Evolutionary conservation across 2,329 filamentous ascomycete species (phyloP).

Genomic region (Ramularia endophylla): DNA sequence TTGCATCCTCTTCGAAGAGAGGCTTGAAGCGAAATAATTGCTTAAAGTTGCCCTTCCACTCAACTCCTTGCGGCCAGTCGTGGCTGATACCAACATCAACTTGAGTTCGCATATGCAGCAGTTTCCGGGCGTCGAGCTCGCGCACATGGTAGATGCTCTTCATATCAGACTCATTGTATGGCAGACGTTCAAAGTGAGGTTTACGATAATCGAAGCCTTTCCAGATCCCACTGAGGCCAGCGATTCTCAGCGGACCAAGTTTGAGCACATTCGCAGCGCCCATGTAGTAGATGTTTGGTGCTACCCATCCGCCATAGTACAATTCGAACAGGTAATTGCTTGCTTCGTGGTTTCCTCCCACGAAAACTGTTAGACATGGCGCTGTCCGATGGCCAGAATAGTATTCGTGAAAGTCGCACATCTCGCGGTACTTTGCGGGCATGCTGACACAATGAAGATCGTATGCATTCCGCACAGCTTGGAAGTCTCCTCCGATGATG

Average conservation of each 20-base stretch:
- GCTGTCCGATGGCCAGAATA: constrained; percentile 73
- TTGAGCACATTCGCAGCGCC: constrained; percentile 86
- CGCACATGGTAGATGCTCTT: constrained; percentile 84
- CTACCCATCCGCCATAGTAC: constrained; percentile 95
- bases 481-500: constrained; percentile 95
- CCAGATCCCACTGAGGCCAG: constrained; percentile 90
- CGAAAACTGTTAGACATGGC: constrained; percentile 86
- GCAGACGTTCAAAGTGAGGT: constrained; percentile 76
- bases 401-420: constrained; percentile 93
- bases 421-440: constrained; percentile 75
- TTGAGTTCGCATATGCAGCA: constrained; percentile 77
- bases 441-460: constrained; percentile 88
- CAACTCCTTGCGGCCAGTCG: constrained; percentile 86
- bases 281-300: constrained; percentile 95
- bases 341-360: constrained; percentile 93
- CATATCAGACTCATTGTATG: constrained; percentile 71
- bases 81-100: constrained; percentile 90
- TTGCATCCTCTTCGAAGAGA: constrained; percentile 69
- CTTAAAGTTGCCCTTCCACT: constrained; percentile 65
- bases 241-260: constrained; percentile 78
- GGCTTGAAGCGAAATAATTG: constrained; percentile 67
- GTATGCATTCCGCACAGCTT: constrained; percentile 80
- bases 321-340: constrained; percentile 86
- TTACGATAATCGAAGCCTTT: constrained; percentile 84
- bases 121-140: constrained; percentile 84